Conservation (phyloP, 805 yeast genomes). For the Spencermartinsiella europaea region DNA sequence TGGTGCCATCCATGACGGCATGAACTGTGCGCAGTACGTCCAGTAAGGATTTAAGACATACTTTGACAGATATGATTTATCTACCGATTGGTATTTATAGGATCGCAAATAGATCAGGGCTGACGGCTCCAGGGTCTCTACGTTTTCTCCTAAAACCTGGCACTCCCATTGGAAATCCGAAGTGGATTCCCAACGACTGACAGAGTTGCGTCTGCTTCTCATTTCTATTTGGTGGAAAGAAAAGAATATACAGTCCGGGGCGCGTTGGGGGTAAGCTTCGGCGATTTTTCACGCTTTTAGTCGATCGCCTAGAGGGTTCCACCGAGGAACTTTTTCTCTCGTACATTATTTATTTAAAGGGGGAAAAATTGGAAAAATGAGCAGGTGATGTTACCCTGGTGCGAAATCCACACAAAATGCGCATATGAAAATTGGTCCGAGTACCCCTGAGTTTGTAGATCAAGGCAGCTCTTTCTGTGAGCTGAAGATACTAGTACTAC, state of each 20-base stretch:
- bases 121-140: conserved; percentile 16
- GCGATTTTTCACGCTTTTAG: too few species aligned
- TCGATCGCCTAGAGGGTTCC: too few species aligned
- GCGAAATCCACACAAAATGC: too few species aligned
- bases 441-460: too few species aligned
- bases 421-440: too few species aligned
- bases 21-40: conserved; percentile 68
- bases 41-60: conserved; percentile 81
- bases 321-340: background rate
- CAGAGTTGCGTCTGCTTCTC: background rate
- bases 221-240: too few species aligned
- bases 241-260: too few species aligned
- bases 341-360: too few species aligned
- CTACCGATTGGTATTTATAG: conserved; percentile 46
- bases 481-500: too few species aligned
- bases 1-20: conserved; percentile 93
- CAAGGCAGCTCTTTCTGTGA: too few species aligned
- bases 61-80: conserved; percentile 73
- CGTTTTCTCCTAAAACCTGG: conserved; percentile 13
- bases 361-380: background rate
- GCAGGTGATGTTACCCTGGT: background rate
- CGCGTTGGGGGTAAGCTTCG: too few species aligned
- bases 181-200: conserved; percentile 8
- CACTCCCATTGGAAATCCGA: conserved; percentile 12
- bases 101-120: conserved; percentile 23